A percentile compares a stretch with the other conserved stretches of the same genome.
Evolutionary conservation across 2,329 filamentous ascomycete genomes (phyloP).

Genomic region (Pseudogymnoascus verrucosus): DNA sequence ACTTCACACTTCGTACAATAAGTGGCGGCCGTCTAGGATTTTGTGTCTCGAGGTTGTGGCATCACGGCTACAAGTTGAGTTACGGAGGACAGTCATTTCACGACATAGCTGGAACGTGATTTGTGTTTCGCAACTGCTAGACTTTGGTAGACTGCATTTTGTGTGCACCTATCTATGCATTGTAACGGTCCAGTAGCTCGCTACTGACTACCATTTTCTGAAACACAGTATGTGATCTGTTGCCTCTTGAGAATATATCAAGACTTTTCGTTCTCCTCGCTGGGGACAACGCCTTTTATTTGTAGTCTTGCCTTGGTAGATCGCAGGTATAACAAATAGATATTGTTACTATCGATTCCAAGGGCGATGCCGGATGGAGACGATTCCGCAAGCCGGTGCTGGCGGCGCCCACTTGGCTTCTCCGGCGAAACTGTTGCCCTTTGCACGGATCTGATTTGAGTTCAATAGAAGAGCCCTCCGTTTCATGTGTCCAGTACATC

Average conservation of each 20-base stretch:
- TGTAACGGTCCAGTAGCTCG: neutral
- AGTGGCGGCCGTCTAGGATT: neutral
- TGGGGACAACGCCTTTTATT: neutral
- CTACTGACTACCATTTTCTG: neutral
- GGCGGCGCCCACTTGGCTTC: neutral
- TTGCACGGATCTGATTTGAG: neutral
- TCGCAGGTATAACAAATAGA: neutral
- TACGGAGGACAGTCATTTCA: neutral
- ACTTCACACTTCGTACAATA: too few species aligned
- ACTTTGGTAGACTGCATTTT: neutral
- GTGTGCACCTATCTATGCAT: neutral
- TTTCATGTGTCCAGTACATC: constrained; percentile 55
- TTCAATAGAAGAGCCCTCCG: neutral
- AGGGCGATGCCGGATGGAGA: neutral
- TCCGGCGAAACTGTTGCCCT: neutral
- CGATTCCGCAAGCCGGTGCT: neutral
- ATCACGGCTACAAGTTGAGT: neutral
- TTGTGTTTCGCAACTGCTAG: neutral
- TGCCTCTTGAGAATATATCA: neutral
- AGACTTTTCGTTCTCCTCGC: neutral
- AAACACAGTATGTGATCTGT: neutral
- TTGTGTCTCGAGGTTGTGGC: neutral
- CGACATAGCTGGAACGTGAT: constrained; percentile 1
- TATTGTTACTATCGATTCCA: neutral
- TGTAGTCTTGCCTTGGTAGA: neutral